A percentile compares a stretch with the other conserved stretches of the same genome.
phyloP scores from a whole-genome alignment of 371 early-diverging fungal species.

The Nematocida sp. region DNA sequence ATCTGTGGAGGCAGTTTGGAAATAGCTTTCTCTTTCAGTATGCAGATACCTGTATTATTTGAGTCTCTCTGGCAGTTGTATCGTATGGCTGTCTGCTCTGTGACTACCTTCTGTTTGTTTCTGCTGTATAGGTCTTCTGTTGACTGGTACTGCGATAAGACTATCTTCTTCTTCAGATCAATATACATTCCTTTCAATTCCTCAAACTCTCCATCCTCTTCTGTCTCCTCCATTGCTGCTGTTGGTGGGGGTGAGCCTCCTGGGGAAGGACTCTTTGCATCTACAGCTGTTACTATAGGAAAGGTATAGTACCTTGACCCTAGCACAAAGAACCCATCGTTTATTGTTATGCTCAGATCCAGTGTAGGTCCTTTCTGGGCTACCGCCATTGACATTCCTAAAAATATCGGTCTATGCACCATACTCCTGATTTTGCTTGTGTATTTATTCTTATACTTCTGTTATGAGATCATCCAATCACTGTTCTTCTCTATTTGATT shows the following conservation, averaged over 20 bases:
- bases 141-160: background rate
- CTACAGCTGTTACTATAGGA: constrained; percentile 16
- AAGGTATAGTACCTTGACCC: constrained; percentile 42
- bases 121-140: background rate
- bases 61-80: background rate
- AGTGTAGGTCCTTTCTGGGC: background rate
- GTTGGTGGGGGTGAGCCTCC: constrained; percentile 21
- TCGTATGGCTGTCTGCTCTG: background rate
- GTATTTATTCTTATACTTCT: background rate
- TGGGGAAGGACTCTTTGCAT: background rate
- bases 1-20: constrained; percentile 19
- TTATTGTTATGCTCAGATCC: constrained; percentile 47
- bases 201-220: constrained; percentile 21
- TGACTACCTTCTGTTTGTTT: background rate
- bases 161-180: constrained; percentile 24
- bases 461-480: background rate
- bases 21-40: background rate
- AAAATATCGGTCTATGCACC: constrained; percentile 45
- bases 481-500: background rate
- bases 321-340: constrained; percentile 54
- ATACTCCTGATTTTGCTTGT: too few relatives aligned
- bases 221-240: background rate
- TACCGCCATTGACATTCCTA: constrained; percentile 47
- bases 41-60: background rate
- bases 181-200: constrained; percentile 41